Conservation (phyloP, 257 asterid species). For the Leonotis leonurus region DNA sequence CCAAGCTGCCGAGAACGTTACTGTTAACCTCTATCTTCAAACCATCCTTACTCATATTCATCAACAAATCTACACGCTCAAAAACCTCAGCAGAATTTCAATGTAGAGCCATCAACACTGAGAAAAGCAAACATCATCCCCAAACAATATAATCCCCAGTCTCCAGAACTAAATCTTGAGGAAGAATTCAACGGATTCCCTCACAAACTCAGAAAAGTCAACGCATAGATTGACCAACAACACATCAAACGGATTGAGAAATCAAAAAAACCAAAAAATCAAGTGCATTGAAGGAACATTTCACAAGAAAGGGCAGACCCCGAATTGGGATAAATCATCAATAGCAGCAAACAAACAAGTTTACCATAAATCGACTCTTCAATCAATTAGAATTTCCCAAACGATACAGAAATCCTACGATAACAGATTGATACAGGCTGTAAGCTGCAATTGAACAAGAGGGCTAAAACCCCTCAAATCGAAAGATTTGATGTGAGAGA, state of each 20-base stretch:
- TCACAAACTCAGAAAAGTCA: slow-evolving; percentile 33
- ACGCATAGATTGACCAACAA: slow-evolving; percentile 27
- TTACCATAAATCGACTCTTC: background rate
- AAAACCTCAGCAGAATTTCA: slow-evolving; percentile 1
- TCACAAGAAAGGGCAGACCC: background rate
- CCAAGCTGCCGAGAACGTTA: slow-evolving; percentile 24
- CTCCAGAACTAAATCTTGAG: slow-evolving; percentile 11
- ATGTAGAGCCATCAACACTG: slow-evolving; percentile 11
- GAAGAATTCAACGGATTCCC: background rate
- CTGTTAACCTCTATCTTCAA: slow-evolving; percentile 25
- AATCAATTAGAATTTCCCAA: background rate
- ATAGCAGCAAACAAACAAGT: background rate
- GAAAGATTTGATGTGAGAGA: slow-evolving; percentile 25
- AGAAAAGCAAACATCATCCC: background rate
- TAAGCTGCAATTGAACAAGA: background rate
- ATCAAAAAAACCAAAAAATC: background rate
- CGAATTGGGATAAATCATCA: background rate
- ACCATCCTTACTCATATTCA: slow-evolving; percentile 46
- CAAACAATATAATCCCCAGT: slow-evolving; percentile 15
- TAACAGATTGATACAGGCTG: slow-evolving; percentile 6
- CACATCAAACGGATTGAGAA: background rate
- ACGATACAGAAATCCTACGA: background rate
- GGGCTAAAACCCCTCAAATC: slow-evolving; percentile 18
- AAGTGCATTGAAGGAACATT: background rate
- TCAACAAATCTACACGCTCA: slow-evolving; percentile 14